Evolutionary conservation across 768 basidiomycete genomes (phyloP).

Genomic region (Hortiboletus flavorubellus): DNA sequence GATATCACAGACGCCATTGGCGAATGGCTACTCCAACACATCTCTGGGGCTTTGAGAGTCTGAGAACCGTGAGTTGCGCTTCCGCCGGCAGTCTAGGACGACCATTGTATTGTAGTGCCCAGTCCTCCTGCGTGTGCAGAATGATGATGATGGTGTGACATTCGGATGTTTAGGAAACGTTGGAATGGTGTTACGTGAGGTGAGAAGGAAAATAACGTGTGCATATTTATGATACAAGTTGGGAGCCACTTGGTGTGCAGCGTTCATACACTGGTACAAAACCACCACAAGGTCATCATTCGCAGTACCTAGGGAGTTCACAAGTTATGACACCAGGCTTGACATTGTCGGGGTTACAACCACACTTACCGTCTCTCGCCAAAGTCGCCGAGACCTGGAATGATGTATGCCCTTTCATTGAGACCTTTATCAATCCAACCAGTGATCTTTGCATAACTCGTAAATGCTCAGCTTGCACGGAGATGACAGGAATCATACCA

Average conservation of each 20-base stretch:
- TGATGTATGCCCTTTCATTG: slow-evolving; percentile 87
- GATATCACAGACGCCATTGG: slow-evolving; percentile 10
- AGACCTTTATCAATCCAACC: slow-evolving; percentile 95
- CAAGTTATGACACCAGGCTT: background rate
- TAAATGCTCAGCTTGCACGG: background rate
- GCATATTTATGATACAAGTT: background rate
- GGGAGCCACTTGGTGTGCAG: background rate
- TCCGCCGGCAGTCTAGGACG: background rate
- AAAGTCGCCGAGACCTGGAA: slow-evolving; percentile 96
- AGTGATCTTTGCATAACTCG: slow-evolving; percentile 58
- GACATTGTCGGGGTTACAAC: background rate
- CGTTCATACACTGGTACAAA: background rate
- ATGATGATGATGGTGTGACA: too few species aligned
- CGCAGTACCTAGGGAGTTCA: slow-evolving; percentile 19
- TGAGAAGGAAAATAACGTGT: background rate
- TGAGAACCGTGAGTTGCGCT: background rate
- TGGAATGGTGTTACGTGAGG: background rate
- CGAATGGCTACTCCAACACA: slow-evolving; percentile 7
- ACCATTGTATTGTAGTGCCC: background rate
- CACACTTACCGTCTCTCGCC: slow-evolving; percentile 73
- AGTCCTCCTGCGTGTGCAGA: background rate
- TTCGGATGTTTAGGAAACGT: background rate
- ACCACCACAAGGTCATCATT: slow-evolving; percentile 6
- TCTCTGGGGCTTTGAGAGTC: background rate
- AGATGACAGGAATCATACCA: slow-evolving; percentile 48